Evolutionary conservation across 2,329 filamentous ascomycete species (phyloP), one percentile per base, ranked within the genome.

Genomic region (Cercospora citrullina): DNA sequence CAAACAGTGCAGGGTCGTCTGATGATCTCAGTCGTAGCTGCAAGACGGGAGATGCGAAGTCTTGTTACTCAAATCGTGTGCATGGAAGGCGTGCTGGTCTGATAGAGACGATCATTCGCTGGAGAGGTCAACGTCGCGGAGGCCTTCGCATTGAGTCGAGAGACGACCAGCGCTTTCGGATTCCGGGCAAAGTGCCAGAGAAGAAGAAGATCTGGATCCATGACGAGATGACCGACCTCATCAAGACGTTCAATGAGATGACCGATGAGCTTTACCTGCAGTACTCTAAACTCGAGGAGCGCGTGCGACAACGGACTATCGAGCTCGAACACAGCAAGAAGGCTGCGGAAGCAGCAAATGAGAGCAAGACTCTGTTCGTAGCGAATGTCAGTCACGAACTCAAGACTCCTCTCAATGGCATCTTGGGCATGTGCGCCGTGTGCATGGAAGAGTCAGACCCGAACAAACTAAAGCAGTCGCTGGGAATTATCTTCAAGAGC

Each of bases 371-470:
- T 1, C 16, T 73, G 1, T 73, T 73, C 61, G 69, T 73, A 1
- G 72, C 72, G 0, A 73, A 73, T n/a, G 66, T 73, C n/a, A 64
- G 57, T 21, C 89, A 91, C 72, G 89, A 98, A 79, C 84, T 99
- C 36, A 96, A 97, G 77, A 99, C 95, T 1, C 95, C 95, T 0
- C 85, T 98, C 66, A 98, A 98, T 76, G 95, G 94, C 10, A 97
- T 98, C 60, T 84, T 99, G 75, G 95, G 95, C 68, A 95, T 97
- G 90, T 94, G 91, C 73, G 91, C 93, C 0, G 91, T 97, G 1
- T 95, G 92, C 78, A 95, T 97, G 92, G 91, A 93, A 71, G 93
- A 97, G 77, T 89, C 93, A 60, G 92, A 96, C 74, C 81, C 93
- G 14, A 79, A 84, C 31, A 88, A 90, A 72, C 88, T 97, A 70